Conservation (phyloP, 2,329 filamentous ascomycete genomes). For the Aureobasidium uvarum region DNA sequence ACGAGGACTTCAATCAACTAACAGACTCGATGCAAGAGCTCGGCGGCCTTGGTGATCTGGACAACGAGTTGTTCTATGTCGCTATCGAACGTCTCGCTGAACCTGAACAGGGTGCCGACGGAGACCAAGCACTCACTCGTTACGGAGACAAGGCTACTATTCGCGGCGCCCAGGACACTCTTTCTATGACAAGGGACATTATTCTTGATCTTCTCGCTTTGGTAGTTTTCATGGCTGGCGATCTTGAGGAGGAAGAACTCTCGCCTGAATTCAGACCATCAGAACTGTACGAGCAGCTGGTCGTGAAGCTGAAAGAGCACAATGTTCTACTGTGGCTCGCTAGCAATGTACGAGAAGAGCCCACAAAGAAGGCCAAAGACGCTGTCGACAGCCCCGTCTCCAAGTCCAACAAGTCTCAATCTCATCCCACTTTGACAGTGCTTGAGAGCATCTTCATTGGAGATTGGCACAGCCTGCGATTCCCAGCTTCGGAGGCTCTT, state of each 20-base stretch:
- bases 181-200: conserved; percentile 68
- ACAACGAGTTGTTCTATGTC: conserved; percentile 53
- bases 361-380: conserved; percentile 37
- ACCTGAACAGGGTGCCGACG: conserved; percentile 40
- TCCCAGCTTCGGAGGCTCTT: conserved; percentile 34
- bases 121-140: conserved; percentile 58
- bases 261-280: conserved; percentile 62
- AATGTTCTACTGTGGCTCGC: conserved; percentile 72
- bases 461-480: conserved; percentile 41
- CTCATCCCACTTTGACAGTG: conserved; percentile 35
- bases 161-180: conserved; percentile 73
- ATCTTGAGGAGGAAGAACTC: conserved; percentile 71
- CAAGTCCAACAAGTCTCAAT: conserved; percentile 17
- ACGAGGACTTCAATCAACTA: conserved; percentile 75
- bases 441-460: conserved; percentile 44
- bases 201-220: conserved; percentile 81
- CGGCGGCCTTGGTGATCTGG: conserved; percentile 52
- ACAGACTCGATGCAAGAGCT: conserved; percentile 66
- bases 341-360: conserved; percentile 46
- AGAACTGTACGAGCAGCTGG: conserved; percentile 65
- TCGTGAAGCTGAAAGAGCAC: conserved; percentile 68
- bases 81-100: conserved; percentile 51
- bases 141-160: conserved; percentile 76
- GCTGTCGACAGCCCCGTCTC: conserved; percentile 1
- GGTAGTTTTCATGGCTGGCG: conserved; percentile 80